These are phyloP conservation scores for Larix kaempferi DNA, from an alignment of 75 land plant genomes.

Conservation along the genomic window DNA sequence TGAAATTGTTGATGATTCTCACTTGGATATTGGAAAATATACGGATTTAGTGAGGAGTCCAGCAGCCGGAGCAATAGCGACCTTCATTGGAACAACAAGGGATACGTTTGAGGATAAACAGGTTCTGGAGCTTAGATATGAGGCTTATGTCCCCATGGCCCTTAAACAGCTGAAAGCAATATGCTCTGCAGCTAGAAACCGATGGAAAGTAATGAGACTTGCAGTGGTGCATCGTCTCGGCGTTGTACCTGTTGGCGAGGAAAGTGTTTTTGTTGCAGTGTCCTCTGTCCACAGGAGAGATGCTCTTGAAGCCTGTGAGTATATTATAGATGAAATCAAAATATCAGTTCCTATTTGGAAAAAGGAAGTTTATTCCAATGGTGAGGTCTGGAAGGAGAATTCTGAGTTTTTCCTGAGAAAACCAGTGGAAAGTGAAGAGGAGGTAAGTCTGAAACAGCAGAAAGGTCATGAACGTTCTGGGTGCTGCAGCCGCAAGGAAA, in stretches of 20 bases:
- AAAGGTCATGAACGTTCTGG: not conserved
- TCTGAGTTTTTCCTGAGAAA: constrained; percentile 59
- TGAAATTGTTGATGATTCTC: constrained; percentile 24
- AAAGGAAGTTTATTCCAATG: constrained; percentile 86
- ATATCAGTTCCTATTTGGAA: constrained; percentile 96
- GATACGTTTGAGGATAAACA: constrained; percentile 64
- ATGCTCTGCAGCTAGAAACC: constrained; percentile 48
- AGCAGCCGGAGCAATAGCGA: constrained; percentile 81
- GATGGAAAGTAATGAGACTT: constrained; percentile 49
- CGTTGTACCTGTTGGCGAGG: constrained; percentile 71
- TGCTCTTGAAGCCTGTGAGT: constrained; percentile 79
- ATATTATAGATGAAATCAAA: constrained; percentile 85
- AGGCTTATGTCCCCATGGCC: constrained; percentile 91
- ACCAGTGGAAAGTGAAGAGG: constrained; percentile 19
- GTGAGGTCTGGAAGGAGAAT: constrained; percentile 98
- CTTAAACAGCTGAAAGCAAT: constrained; percentile 44
- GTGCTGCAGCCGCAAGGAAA: constrained; percentile 7
- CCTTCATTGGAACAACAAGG: constrained; percentile 87
- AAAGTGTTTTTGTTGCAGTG: constrained; percentile 85
- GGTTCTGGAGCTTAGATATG: constrained; percentile 79
- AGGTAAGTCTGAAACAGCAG: not conserved
- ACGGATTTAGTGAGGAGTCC: constrained; percentile 56
- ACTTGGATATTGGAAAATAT: constrained; percentile 55
- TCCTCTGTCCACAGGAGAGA: constrained; percentile 82
- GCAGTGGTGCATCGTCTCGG: constrained; percentile 80